Evolutionary conservation across 2,329 filamentous ascomycete species (phyloP).

Genomic region (Exophiala mesophila): DNA sequence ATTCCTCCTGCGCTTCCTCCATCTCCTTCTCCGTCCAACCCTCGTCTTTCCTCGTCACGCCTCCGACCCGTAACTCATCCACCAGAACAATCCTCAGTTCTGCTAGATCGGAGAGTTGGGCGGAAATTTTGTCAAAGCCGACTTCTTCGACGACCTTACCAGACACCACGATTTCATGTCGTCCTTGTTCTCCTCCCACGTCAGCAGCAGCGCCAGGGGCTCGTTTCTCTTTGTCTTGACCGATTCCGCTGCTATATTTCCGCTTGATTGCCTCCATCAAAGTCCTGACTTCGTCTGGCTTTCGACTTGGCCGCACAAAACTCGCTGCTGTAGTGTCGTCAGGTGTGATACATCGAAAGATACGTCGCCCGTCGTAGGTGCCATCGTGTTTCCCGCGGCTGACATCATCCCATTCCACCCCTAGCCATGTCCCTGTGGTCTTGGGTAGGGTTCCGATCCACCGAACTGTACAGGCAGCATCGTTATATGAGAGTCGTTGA

Average conservation of each 20-base stretch:
- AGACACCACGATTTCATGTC: slow-evolving; percentile 53
- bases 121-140: slow-evolving; percentile 87
- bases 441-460: slow-evolving; percentile 74
- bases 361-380: slow-evolving; percentile 68
- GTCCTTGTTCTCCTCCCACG: not conserved
- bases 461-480: slow-evolving; percentile 74
- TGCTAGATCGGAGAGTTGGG: slow-evolving; percentile 68
- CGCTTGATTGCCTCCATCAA: slow-evolving; percentile 75
- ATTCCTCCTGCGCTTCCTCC: slow-evolving; percentile 40
- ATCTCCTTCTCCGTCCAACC: slow-evolving; percentile 23
- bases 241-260: slow-evolving; percentile 70
- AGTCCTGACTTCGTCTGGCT: slow-evolving; percentile 60
- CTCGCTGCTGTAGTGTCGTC: slow-evolving; percentile 64
- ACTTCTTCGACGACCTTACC: slow-evolving; percentile 86
- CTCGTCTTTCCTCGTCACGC: slow-evolving; percentile 24
- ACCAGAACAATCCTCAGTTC: slow-evolving; percentile 78
- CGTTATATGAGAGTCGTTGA: slow-evolving; percentile 74
- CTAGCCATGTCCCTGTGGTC: slow-evolving; percentile 77
- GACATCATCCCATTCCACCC: slow-evolving; percentile 93
- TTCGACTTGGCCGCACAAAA: slow-evolving; percentile 75
- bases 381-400: slow-evolving; percentile 86
- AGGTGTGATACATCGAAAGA: slow-evolving; percentile 62
- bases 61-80: slow-evolving; percentile 64
- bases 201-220: slow-evolving; percentile 1
- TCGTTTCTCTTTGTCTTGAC: slow-evolving; percentile 20